Conservation (phyloP, 345 rosid genomes). For the Eucalyptus curtisii region DNA sequence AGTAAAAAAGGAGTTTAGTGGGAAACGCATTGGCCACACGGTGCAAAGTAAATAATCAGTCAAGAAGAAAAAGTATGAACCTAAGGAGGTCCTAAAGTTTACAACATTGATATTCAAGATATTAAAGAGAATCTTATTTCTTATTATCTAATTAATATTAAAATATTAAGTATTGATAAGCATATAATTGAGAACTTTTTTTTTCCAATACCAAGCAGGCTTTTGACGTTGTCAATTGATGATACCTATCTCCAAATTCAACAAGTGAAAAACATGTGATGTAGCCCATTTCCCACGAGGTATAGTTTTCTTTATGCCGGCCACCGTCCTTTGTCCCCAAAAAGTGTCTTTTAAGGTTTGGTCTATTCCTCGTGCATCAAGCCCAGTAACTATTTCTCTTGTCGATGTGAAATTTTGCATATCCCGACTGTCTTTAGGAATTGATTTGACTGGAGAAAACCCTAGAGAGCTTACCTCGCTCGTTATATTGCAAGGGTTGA, state of each 20-base stretch:
- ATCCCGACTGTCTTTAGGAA: not conserved
- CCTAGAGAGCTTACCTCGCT: not conserved
- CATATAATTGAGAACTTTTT: no score
- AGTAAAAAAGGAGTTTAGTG: not conserved
- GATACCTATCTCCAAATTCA: not conserved
- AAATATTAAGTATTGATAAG: no score
- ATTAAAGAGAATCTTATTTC: no score
- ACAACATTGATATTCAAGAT: not conserved
- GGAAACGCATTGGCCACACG: not conserved
- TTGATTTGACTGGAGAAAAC: not conserved
- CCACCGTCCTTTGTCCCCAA: not conserved
- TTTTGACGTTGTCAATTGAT: not conserved
- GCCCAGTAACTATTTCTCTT: not conserved
- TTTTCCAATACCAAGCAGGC: not conserved
- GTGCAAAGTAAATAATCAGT: not conserved
- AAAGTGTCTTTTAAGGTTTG: not conserved
- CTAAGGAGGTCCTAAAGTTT: not conserved
- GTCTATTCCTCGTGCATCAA: not conserved
- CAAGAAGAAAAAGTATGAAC: not conserved
- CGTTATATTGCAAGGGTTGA: not conserved
- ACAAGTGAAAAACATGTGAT: not conserved
- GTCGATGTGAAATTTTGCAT: not conserved
- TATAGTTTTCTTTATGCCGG: not conserved
- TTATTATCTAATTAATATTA: no score
- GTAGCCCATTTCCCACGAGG: not conserved